Percentiles rank a stretch among this genome's conserved stretches.
Evolutionary conservation across 2,329 filamentous ascomycete species (phyloP).

Genomic region (Epichloe scottii): DNA sequence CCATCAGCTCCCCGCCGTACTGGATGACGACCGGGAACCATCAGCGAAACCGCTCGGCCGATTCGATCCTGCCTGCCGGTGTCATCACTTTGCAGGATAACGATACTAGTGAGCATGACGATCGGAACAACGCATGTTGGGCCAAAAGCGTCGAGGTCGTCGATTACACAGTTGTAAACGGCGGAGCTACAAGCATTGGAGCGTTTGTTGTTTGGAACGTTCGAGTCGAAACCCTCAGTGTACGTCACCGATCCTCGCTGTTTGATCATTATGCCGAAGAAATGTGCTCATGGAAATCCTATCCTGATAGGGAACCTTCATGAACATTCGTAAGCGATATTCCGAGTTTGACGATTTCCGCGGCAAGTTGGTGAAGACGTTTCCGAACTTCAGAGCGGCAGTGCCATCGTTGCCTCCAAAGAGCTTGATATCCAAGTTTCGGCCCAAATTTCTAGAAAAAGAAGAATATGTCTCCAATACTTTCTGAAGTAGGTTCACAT

Average conservation of each 20-base stretch:
- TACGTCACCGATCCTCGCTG: conserved; percentile 28
- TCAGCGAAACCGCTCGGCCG: conserved; percentile 29
- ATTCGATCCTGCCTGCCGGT: conserved; percentile 36
- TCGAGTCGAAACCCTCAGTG: conserved; percentile 71
- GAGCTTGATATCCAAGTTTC: conserved; percentile 77
- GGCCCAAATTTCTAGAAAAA: conserved; percentile 72
- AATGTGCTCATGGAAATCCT: not conserved
- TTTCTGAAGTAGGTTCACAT: conserved; percentile 67
- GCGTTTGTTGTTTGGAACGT: conserved; percentile 95
- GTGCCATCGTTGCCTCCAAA: conserved; percentile 87
- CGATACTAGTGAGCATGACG: conserved; percentile 37
- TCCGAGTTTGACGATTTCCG: conserved; percentile 87
- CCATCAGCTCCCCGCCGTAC: conserved; percentile 30
- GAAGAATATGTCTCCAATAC: conserved; percentile 73
- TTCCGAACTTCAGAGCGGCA: conserved; percentile 73
- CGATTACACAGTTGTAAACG: conserved; percentile 44
- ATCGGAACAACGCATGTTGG: conserved; percentile 48
- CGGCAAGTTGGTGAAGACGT: conserved; percentile 59
- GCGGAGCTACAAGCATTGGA: conserved; percentile 49
- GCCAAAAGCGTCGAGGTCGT: conserved; percentile 49
- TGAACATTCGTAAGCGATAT: conserved; percentile 62
- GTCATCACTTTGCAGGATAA: conserved; percentile 52
- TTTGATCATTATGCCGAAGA: too few relatives aligned
- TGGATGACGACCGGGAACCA: conserved; percentile 26
- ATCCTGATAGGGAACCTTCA: conserved; percentile 38